A percentile compares a stretch with the other conserved stretches of the same genome.
These are phyloP conservation scores for Gynandropsis gynandra DNA, from an alignment of 345 rosid species.

Conservation along the genomic window DNA sequence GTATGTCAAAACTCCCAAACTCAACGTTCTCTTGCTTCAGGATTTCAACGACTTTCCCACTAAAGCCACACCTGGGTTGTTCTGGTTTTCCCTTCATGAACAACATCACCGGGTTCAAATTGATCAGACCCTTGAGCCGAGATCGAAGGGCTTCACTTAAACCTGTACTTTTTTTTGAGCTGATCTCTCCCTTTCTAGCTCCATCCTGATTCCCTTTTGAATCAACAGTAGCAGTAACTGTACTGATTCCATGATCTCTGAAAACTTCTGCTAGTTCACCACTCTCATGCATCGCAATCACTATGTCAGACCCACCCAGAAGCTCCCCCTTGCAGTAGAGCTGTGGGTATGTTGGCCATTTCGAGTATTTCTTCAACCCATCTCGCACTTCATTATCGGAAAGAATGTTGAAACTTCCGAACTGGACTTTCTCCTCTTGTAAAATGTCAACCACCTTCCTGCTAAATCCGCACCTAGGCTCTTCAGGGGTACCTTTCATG, in stretches of 20 bases:
- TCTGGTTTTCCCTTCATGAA: conserved; percentile 95
- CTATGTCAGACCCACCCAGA: conserved; percentile 91
- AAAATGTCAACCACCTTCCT: conserved; percentile 59
- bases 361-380: conserved; percentile 88
- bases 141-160: conserved; percentile 47
- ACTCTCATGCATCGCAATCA: conserved; percentile 76
- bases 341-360: conserved; percentile 99
- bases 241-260: conserved; percentile 51
- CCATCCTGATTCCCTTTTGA: conserved; percentile 23
- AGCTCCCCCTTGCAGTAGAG: conserved; percentile 92
- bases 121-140: conserved; percentile 53
- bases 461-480: conserved; percentile 91
- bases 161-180: conserved; percentile 43
- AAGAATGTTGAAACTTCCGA: conserved; percentile 77
- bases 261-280: conserved; percentile 80
- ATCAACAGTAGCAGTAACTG: conserved; percentile 5
- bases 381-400: conserved; percentile 74
- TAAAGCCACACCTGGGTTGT: conserved; percentile 87
- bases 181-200: conserved; percentile 41
- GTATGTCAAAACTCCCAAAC: conserved; percentile 76
- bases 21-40: conserved; percentile 63
- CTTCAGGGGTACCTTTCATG: conserved; percentile 88
- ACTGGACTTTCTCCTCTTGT: conserved; percentile 69
- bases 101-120: conserved; percentile 64
- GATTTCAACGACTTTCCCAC: conserved; percentile 82